Base-by-base conservation (phyloP, 2,329 filamentous ascomycete genomes). In the Chaetomiaceae sp. region DNA sequence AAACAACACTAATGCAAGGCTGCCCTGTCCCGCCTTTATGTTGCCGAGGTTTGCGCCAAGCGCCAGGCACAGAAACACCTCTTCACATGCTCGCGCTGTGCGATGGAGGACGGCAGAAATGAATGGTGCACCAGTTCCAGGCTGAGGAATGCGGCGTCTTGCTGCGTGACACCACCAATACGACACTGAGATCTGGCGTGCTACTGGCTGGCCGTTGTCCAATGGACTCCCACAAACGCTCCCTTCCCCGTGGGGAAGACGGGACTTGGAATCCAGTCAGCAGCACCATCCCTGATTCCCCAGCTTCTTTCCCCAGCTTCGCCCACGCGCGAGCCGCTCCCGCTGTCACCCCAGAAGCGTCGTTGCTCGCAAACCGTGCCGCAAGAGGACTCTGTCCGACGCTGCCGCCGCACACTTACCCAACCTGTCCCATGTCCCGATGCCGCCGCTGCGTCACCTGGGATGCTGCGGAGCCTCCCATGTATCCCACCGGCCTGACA, bases 381-480 rank as follows among this genome's bases (percentile, higher is more conserved):
- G 42, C 39, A 57, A 53, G 33, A 7, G 45, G 41, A 44, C 21
- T 6, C 35, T 27, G 30, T 16, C 50, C 41, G 43, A 20, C 44
- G 46, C 20, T 46, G 45, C 44, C 44, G 23, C 51, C 51, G 52
- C 55, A 39, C 53, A 17, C 55, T 55, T 59, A 44, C 58, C 57
- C 39, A 39, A 41, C 51, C 41, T 46, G 55, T 57, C 54, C n/a
- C 48, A 58, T 37, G 44, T 50, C 47, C 51, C 57, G 55, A 48
- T 47, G 37, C 4, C 44, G 50, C 33, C 50, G 48, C 17, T 40
- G 50, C 54, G 55, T 60, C 60, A 59, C 23, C 59, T 58, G 60
- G 43, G 19, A 41, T 16, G 23, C 12, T n/a, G 33, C 23, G 31
- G 44, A 51, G 33, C 16, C 37, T n/a, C n/a, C n/a, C 17, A 17